These are phyloP conservation scores for Cercophora scortea DNA, from an alignment of 495 filamentous ascomycete genomes.

Conservation along the genomic window DNA sequence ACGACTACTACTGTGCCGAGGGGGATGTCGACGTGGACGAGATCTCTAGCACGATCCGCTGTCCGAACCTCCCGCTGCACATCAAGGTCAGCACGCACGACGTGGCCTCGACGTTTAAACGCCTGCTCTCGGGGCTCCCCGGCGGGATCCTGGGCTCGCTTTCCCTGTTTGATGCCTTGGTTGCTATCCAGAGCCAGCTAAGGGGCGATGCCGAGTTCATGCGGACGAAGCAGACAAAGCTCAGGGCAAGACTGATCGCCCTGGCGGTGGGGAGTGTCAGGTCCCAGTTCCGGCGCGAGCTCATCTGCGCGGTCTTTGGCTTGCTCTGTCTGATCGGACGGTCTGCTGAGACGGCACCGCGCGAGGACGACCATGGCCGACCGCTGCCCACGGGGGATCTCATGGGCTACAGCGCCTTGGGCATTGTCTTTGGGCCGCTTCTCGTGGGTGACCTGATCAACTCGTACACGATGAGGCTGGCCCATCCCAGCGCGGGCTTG, in stretches of 20 bases:
- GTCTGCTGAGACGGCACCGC: constrained; percentile 38
- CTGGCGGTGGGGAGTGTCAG: constrained; percentile 48
- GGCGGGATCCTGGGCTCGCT: constrained; percentile 67
- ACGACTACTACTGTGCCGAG: constrained; percentile 54
- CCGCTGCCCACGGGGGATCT: constrained; percentile 40
- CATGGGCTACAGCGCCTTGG: constrained; percentile 56
- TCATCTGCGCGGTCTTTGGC: constrained; percentile 61
- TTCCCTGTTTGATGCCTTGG: constrained; percentile 56
- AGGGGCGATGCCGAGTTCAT: constrained; percentile 40
- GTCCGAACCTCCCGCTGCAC: constrained; percentile 46
- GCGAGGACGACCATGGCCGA: constrained; percentile 38
- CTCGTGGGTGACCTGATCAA: constrained; percentile 50
- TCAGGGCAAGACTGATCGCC: constrained; percentile 56
- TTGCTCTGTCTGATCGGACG: constrained; percentile 49
- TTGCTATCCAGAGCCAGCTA: constrained; percentile 52
- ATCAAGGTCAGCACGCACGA: constrained; percentile 54
- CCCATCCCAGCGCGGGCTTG: constrained; percentile 26
- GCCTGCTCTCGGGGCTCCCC: constrained; percentile 60
- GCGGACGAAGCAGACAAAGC: constrained; percentile 41
- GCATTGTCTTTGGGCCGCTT: constrained; percentile 58
- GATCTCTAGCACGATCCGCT: constrained; percentile 44
- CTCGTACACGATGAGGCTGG: constrained; percentile 31
- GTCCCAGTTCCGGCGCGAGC: constrained; percentile 50
- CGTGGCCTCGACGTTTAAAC: constrained; percentile 66
- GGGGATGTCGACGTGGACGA: constrained; percentile 36